Conservation (phyloP, 202 grass and related monocot genomes). For the Saccharum hybrid region DNA sequence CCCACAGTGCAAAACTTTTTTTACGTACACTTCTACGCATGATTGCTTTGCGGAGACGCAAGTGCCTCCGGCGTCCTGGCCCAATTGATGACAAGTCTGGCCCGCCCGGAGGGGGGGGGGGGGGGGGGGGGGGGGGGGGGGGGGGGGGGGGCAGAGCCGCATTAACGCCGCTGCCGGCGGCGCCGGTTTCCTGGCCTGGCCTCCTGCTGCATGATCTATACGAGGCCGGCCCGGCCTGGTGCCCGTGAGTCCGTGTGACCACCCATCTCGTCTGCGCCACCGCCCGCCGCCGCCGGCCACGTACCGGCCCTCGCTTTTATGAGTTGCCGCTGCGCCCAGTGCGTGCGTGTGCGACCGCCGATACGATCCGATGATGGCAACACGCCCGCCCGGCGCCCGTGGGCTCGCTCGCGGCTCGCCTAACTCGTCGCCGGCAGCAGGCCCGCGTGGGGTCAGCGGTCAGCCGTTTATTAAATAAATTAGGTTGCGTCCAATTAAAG, state of each 20-base stretch:
- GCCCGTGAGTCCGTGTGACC: background rate
- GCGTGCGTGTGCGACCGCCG: background rate
- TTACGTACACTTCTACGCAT: no score
- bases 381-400: no score
- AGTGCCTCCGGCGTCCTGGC: background rate
- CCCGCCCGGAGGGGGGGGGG: background rate
- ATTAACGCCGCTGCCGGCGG: constrained; percentile 24
- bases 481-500: no score
- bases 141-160: background rate
- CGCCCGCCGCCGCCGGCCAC: background rate
- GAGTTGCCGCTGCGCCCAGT: background rate
- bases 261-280: background rate
- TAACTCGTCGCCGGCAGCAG: no score
- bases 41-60: constrained; percentile 16
- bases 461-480: no score
- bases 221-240: no score
- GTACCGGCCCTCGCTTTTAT: background rate
- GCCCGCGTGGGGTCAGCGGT: no score
- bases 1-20: no score
- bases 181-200: background rate
- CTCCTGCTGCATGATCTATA: no score
- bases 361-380: no score
- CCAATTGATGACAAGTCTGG: background rate
- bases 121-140: no score
- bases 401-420: no score